These are phyloP conservation scores for Trichoderma polysporum DNA, from an alignment of 2,329 filamentous ascomycete genomes.

Conservation along the genomic window DNA sequence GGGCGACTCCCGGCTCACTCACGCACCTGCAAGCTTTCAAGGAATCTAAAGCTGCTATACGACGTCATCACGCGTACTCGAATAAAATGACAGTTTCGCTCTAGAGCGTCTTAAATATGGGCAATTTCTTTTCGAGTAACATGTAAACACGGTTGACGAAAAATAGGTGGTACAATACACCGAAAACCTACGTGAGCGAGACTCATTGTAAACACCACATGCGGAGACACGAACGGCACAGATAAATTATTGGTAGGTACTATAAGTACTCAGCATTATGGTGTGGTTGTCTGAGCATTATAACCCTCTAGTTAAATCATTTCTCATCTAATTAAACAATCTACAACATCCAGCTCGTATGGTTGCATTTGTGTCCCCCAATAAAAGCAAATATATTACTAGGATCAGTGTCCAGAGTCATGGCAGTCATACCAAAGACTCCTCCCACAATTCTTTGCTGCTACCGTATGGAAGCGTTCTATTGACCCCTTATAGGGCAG, in stretches of 20 bases:
- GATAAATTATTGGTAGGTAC: not conserved
- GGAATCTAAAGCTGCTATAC: not conserved
- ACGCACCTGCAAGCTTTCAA: not conserved
- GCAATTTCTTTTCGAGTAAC: not conserved
- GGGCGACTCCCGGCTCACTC: not conserved
- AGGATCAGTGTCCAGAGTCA: not conserved
- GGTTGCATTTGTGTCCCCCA: not conserved
- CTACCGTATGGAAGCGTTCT: not conserved
- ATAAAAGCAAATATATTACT: not conserved
- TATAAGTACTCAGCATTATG: not conserved
- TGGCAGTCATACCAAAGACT: not conserved
- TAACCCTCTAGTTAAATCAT: not conserved
- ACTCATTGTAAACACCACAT: too few species aligned
- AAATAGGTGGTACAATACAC: not conserved
- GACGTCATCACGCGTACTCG: not conserved
- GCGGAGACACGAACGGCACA: not conserved
- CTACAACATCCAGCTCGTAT: not conserved
- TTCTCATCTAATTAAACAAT: constrained; percentile 1
- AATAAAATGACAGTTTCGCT: not conserved
- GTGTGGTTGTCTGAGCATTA: not conserved
- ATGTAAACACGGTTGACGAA: not conserved
- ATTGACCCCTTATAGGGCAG: constrained; percentile 29
- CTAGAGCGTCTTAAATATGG: not conserved
- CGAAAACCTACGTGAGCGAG: not conserved
- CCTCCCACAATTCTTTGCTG: too few species aligned